Conservation (phyloP, 768 basidiomycete genomes). For the Lactarius vividus region DNA sequence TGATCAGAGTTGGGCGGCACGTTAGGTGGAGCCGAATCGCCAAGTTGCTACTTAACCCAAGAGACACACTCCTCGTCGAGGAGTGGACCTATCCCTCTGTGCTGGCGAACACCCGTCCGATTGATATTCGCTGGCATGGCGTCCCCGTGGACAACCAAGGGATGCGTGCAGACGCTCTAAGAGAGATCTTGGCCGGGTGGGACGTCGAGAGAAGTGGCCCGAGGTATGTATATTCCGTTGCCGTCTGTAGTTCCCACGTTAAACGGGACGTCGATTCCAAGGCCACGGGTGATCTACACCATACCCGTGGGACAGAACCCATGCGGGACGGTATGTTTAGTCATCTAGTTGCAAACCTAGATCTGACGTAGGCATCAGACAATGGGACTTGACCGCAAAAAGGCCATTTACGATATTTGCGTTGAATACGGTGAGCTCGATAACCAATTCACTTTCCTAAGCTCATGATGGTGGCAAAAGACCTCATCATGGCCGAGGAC, state of each 20-base stretch:
- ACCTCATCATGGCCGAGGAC: slow-evolving; percentile 79
- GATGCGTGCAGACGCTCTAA: slow-evolving; percentile 60
- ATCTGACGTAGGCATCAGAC: slow-evolving; percentile 41
- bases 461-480: slow-evolving; percentile 32
- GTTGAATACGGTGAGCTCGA: slow-evolving; percentile 63
- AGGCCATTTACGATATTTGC: slow-evolving; percentile 78
- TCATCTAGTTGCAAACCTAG: neutral
- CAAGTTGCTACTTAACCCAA: slow-evolving; percentile 61
- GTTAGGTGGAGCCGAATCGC: slow-evolving; percentile 57
- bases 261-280: slow-evolving; percentile 35
- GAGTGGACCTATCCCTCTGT: slow-evolving; percentile 81
- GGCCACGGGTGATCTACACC: slow-evolving; percentile 71
- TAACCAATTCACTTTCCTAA: slow-evolving; percentile 1
- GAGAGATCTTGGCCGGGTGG: slow-evolving; percentile 63
- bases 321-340: slow-evolving; percentile 58
- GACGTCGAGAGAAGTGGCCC: slow-evolving; percentile 42
- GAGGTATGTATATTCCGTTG: neutral
- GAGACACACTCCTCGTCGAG: slow-evolving; percentile 54
- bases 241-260: neutral
- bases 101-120: slow-evolving; percentile 36
- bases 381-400: slow-evolving; percentile 61
- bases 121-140: slow-evolving; percentile 47
- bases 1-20: neutral
- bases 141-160: slow-evolving; percentile 72
- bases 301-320: slow-evolving; percentile 86